Conservation (phyloP, 2,329 filamentous ascomycete species). For the Fusarium pseudonygamai region DNA sequence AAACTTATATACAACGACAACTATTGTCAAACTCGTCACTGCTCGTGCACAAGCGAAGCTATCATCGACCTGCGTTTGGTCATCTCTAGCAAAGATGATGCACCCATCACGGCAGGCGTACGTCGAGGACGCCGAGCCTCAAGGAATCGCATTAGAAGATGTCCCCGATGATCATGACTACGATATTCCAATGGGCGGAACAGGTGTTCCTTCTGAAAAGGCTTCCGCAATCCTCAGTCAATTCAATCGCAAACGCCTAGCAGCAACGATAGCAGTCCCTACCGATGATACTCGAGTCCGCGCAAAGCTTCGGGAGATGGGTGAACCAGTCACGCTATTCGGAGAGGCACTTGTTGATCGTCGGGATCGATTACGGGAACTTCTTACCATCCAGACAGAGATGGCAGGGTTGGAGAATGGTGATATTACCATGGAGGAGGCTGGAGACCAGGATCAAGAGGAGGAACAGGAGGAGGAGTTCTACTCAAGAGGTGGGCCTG, state of each 20-base stretch:
- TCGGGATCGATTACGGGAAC: conserved; percentile 83
- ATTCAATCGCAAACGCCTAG: conserved; percentile 90
- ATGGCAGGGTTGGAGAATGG: conserved; percentile 64
- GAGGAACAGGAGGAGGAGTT: conserved; percentile 91
- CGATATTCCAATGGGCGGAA: conserved; percentile 72
- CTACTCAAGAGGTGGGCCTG: conserved; percentile 83
- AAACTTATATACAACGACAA: not conserved
- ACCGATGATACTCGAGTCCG: conserved; percentile 93
- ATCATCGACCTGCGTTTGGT: not conserved
- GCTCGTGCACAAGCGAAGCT: not conserved
- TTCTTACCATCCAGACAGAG: conserved; percentile 79
- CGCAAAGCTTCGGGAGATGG: conserved; percentile 80
- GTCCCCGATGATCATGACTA: conserved; percentile 81
- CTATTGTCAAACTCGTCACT: not conserved
- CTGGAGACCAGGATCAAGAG: conserved; percentile 66
- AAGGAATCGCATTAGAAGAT: conserved; percentile 59
- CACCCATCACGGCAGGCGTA: conserved; percentile 93
- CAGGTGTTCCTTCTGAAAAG: conserved; percentile 79
- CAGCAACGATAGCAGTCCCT: conserved; percentile 88
- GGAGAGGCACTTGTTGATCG: conserved; percentile 88
- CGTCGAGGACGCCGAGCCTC: conserved; percentile 82
- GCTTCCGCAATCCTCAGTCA: conserved; percentile 87
- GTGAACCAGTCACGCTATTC: conserved; percentile 94
- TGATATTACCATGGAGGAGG: conserved; percentile 71
- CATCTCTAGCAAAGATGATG: conserved; percentile 62